phyloP scores from a whole-genome alignment of 176 grass and related monocot genomes.

The Rhynchospora tenuis region DNA sequence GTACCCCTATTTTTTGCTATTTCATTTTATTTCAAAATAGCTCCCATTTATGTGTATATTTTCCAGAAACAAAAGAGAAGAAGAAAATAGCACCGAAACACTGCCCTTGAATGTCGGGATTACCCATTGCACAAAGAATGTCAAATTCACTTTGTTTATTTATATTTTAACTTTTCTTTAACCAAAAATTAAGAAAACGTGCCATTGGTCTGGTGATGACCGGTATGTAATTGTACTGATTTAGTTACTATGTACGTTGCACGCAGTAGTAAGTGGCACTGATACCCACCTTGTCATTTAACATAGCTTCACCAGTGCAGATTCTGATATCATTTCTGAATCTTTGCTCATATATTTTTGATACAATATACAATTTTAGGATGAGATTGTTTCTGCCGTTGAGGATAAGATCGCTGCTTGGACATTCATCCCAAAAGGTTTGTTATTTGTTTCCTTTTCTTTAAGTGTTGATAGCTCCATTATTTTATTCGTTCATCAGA shows the following conservation, averaged over 20 bases:
- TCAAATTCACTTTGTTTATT: slow-evolving; percentile 2
- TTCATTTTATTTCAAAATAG: background rate
- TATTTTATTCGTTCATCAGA: background rate
- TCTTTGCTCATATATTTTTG: background rate
- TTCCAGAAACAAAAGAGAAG: no score
- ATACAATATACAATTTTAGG: slow-evolving; percentile 37
- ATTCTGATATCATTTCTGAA: background rate
- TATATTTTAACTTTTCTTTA: background rate
- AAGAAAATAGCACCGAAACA: no score
- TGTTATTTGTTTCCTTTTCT: background rate
- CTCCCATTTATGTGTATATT: no score
- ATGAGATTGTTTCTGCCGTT: slow-evolving; percentile 75
- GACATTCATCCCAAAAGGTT: slow-evolving; percentile 99
- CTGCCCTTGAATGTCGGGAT: no score
- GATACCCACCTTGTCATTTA: background rate
- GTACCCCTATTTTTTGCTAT: background rate
- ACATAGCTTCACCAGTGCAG: background rate
- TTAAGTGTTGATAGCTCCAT: background rate
- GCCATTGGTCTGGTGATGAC: background rate
- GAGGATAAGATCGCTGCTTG: slow-evolving; percentile 96
- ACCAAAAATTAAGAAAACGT: background rate
- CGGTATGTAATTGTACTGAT: background rate
- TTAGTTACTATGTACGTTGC: background rate
- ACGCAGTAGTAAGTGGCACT: background rate
- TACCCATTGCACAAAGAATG: background rate